Conservation (phyloP, 2,329 filamentous ascomycete genomes). For the Scedosporium aurantiacum region DNA sequence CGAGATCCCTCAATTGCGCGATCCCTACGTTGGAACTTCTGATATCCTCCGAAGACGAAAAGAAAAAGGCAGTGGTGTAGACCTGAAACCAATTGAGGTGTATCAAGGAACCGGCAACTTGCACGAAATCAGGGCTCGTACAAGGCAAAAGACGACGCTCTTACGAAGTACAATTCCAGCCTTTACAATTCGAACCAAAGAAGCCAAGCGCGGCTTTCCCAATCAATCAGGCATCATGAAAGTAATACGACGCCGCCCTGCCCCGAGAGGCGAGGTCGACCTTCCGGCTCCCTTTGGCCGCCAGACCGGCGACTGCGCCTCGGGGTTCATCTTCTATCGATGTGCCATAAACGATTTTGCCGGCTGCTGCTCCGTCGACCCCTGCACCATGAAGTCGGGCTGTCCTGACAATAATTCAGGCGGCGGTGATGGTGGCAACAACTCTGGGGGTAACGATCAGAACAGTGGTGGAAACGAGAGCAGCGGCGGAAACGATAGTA, state of each 20-base stretch:
- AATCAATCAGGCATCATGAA: background rate
- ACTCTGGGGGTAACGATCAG: background rate
- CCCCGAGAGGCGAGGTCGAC: background rate
- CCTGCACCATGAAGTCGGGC: slow-evolving; percentile 22
- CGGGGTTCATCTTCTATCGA: slow-evolving; percentile 22
- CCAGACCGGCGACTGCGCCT: slow-evolving; percentile 16
- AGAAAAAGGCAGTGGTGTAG: no score
- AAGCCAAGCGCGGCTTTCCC: background rate
- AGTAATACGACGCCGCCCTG: background rate
- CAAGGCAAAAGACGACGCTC: background rate
- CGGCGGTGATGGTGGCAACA: background rate
- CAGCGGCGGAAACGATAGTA: background rate
- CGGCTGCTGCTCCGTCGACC: slow-evolving; percentile 35
- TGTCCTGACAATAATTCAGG: slow-evolving; percentile 17
- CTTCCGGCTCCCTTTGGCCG: background rate
- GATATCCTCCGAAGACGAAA: no score
- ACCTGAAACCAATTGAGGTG: no score
- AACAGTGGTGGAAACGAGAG: background rate
- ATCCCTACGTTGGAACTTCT: no score
- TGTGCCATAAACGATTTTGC: slow-evolving; percentile 25
- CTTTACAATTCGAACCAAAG: background rate
- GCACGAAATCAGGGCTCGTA: no score
- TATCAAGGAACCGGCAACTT: no score
- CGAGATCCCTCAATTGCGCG: no score
- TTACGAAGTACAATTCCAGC: background rate